A percentile compares a stretch with the other conserved stretches of the same genome.
Conservation (phyloP, 768 basidiomycete species). For the Phaeotremella skinneri region DNA sequence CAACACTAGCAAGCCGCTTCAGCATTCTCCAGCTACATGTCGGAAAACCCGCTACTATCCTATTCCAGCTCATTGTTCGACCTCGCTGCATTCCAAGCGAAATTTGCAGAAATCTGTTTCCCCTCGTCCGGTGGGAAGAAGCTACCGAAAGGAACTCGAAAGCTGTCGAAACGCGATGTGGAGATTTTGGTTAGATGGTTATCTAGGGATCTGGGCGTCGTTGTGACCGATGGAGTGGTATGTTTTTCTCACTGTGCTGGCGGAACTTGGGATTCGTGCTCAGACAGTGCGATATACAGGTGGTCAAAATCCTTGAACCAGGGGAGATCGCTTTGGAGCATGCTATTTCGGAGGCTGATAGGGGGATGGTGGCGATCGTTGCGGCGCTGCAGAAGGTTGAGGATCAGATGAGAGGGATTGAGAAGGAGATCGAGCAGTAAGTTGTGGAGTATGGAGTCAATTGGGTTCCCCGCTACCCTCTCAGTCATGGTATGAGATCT, state of each 20-base stretch:
- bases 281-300: conserved; percentile 53
- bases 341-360: conserved; percentile 71
- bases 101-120: conserved; percentile 27
- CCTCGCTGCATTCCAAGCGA: conserved; percentile 24
- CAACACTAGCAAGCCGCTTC: conserved; percentile 36
- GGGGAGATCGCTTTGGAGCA: conserved; percentile 50
- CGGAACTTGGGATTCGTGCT: background rate
- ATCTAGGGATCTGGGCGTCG: conserved; percentile 66
- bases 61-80: conserved; percentile 35
- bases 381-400: conserved; percentile 66
- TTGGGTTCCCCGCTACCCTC: conserved; percentile 2
- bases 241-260: conserved; percentile 30
- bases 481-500: background rate
- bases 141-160: conserved; percentile 45
- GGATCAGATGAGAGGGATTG: conserved; percentile 66
- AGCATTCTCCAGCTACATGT: conserved; percentile 29
- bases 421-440: conserved; percentile 71
- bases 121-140: conserved; percentile 21
- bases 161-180: conserved; percentile 63
- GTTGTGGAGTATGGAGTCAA: conserved; percentile 38
- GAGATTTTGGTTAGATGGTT: conserved; percentile 73
- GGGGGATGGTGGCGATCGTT: conserved; percentile 76
- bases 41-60: conserved; percentile 30
- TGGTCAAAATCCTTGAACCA: conserved; percentile 72
- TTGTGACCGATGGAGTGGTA: conserved; percentile 70